These are phyloP conservation scores for Colletotrichum cordylinicola DNA, from an alignment of 2,329 filamentous ascomycete genomes.

Conservation along the genomic window DNA sequence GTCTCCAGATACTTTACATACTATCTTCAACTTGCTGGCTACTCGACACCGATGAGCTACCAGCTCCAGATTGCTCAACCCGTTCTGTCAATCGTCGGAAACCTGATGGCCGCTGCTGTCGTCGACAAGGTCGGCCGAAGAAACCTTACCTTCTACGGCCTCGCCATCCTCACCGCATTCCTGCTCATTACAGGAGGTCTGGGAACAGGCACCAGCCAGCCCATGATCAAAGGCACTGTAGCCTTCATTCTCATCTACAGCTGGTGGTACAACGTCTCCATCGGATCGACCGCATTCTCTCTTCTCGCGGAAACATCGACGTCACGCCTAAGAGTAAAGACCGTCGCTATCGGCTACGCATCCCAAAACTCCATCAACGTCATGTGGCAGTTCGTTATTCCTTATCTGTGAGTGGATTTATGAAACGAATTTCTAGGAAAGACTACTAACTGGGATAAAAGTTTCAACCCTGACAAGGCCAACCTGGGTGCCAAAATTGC, in stretches of 20 bases:
- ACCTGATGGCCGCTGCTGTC: constrained; percentile 42
- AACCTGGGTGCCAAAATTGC: constrained; percentile 44
- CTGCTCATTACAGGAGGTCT: constrained; percentile 44
- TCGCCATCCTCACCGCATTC: constrained; percentile 39
- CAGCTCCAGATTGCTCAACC: constrained; percentile 45
- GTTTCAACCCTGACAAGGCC: constrained; percentile 27
- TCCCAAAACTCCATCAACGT: constrained; percentile 31
- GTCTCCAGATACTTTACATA: constrained; percentile 29
- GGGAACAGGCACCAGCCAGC: constrained; percentile 29
- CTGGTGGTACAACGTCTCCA: constrained; percentile 45
- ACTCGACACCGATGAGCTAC: constrained; percentile 38
- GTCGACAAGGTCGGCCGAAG: constrained; percentile 42
- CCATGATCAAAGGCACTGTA: constrained; percentile 28
- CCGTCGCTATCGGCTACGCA: constrained; percentile 41
- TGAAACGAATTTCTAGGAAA: not conserved
- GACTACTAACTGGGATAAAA: not conserved
- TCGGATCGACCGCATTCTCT: constrained; percentile 44
- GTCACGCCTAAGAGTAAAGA: constrained; percentile 42
- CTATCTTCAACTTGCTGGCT: constrained; percentile 47
- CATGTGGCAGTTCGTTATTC: constrained; percentile 25
- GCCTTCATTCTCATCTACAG: constrained; percentile 44
- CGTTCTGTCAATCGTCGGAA: constrained; percentile 42
- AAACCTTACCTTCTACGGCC: constrained; percentile 41
- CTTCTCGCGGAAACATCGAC: constrained; percentile 43
- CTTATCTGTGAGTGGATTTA: constrained; percentile 3